These are phyloP conservation scores for Laguncularia racemosa DNA, from an alignment of 345 rosid species.

Conservation along the genomic window DNA sequence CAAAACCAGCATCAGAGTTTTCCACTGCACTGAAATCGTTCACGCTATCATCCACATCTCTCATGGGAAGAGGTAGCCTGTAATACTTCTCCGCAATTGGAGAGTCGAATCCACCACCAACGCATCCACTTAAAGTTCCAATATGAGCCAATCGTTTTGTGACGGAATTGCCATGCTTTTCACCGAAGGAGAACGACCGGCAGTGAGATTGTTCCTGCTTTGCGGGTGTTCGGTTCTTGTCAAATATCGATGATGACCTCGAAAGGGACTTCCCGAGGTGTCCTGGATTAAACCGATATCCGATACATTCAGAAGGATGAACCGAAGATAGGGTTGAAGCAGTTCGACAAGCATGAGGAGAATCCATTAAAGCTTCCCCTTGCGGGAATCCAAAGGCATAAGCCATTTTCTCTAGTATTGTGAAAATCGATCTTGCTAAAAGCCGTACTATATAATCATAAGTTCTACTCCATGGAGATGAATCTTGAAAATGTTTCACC, in stretches of 20 bases:
- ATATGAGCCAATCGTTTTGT: conserved; percentile 15
- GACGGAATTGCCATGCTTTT: conserved; percentile 15
- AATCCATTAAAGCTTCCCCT: conserved; percentile 1
- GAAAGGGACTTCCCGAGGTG: conserved; percentile 15
- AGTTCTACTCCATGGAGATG: conserved; percentile 46
- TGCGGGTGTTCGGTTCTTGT: conserved; percentile 20
- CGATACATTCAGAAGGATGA: conserved; percentile 23
- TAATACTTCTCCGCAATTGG: conserved; percentile 16
- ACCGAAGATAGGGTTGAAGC: conserved; percentile 24
- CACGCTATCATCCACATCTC: conserved; percentile 5
- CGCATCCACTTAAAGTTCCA: conserved; percentile 36
- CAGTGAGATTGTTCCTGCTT: conserved; percentile 16
- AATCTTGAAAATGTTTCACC: conserved; percentile 34
- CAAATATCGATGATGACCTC: conserved; percentile 5
- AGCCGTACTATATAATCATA: conserved; percentile 49
- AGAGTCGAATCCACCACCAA: conserved; percentile 29
- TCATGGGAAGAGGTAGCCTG: conserved; percentile 19
- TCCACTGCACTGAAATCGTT: conserved; percentile 12
- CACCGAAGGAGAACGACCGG: conserved; percentile 11
- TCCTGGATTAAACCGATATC: conserved; percentile 19
- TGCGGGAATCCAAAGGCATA: conserved; percentile 18
- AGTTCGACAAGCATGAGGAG: conserved; percentile 17
- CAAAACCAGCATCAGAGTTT: conserved; percentile 6
- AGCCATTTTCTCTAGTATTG: conserved; percentile 41
- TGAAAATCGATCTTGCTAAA: conserved; percentile 44